Conservation (phyloP, 1,284 basidiomycete genomes). For the Apiotrichum porosum region DNA sequence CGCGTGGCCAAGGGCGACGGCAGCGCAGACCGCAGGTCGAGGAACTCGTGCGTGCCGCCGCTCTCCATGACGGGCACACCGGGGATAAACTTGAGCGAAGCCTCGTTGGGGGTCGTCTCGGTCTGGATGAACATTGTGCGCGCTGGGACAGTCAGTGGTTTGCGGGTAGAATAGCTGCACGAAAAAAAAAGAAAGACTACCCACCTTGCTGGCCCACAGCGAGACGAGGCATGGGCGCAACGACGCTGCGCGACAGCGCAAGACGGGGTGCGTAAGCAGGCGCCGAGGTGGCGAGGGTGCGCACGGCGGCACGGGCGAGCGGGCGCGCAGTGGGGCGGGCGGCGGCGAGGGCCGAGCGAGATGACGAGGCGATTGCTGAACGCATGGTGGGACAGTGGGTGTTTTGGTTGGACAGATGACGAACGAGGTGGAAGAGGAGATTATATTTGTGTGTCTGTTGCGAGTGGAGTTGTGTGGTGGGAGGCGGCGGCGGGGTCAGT, state of each 20-base stretch:
- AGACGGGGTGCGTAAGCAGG: background rate
- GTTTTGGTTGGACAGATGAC: background rate
- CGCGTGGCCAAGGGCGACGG: conserved; percentile 85
- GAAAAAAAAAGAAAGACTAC: background rate
- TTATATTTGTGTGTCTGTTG: background rate
- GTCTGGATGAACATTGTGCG: conserved; percentile 97
- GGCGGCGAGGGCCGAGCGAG: conserved; percentile 11
- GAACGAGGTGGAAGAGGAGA: background rate
- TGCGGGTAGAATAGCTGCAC: background rate
- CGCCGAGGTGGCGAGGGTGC: conserved; percentile 16
- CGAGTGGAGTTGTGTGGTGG: background rate
- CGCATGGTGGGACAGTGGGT: conserved; percentile 12
- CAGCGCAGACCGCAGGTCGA: conserved; percentile 78
- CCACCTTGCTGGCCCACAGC: conserved; percentile 19
- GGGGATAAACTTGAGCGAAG: conserved; percentile 97
- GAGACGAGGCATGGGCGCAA: conserved; percentile 6
- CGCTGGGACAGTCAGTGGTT: conserved; percentile 50
- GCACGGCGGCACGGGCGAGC: conserved; percentile 3
- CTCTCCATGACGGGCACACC: conserved; percentile 80
- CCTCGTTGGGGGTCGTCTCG: conserved; percentile 93
- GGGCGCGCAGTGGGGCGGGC: background rate
- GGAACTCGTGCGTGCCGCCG: conserved; percentile 83
- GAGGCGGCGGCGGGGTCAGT: background rate
- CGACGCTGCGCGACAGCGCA: conserved; percentile 2
- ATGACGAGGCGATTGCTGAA: conserved; percentile 31